A percentile compares a stretch with the other conserved stretches of the same genome.
These are phyloP conservation scores for Davidsoniella eucalypti DNA, from an alignment of 2,329 filamentous ascomycete species.

Conservation along the genomic window DNA sequence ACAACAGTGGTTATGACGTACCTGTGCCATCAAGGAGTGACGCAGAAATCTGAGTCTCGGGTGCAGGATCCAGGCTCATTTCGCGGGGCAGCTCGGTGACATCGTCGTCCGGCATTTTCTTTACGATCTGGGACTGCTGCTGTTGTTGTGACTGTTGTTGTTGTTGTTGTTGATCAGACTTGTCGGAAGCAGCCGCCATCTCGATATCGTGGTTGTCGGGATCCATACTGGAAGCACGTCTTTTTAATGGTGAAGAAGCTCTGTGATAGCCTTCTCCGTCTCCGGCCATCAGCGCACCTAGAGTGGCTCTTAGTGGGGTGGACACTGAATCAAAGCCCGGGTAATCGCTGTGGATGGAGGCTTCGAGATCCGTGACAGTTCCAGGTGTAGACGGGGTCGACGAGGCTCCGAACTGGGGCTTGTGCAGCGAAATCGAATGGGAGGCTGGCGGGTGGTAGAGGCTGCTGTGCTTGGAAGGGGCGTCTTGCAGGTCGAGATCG, in stretches of 20 bases:
- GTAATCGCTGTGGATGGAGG: slow-evolving; percentile 37
- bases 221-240: slow-evolving; percentile 46
- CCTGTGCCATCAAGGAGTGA: not conserved
- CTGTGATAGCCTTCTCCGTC: slow-evolving; percentile 40
- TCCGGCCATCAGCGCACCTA: slow-evolving; percentile 21
- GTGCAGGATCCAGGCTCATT: slow-evolving; percentile 11
- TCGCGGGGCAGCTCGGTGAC: slow-evolving; percentile 8
- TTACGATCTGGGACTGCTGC: not conserved
- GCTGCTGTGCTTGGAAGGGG: slow-evolving; percentile 28
- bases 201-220: slow-evolving; percentile 24
- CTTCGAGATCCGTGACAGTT: slow-evolving; percentile 36
- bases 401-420: slow-evolving; percentile 27
- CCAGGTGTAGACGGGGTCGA: slow-evolving; percentile 43
- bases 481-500: slow-evolving; percentile 30
- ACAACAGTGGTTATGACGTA: slow-evolving; percentile 9
- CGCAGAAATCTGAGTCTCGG: not conserved
- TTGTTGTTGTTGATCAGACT: slow-evolving; percentile 8
- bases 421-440: slow-evolving; percentile 22
- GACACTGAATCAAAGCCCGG: slow-evolving; percentile 1
- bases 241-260: slow-evolving; percentile 48
- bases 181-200: slow-evolving; percentile 11
- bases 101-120: not conserved
- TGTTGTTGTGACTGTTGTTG: not conserved
- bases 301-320: slow-evolving; percentile 20
- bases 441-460: slow-evolving; percentile 10